Conservation (phyloP, 202 grass and related monocot genomes). For the Schoenoplectus tabernaemontani region DNA sequence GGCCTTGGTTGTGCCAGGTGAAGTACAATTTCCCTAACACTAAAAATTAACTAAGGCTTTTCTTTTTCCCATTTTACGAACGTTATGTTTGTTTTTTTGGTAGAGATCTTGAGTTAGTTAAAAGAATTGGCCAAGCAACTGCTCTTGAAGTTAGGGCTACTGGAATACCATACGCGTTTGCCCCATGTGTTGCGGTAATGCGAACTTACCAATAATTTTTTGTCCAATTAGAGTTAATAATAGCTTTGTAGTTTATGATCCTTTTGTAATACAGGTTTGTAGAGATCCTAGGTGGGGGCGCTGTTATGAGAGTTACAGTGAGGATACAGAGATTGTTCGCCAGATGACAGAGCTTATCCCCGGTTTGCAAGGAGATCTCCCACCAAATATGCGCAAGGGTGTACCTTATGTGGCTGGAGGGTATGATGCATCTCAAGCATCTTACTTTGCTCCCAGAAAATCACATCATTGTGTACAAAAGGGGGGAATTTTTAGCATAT, state of each 20-base stretch:
- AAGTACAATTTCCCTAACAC: constrained; percentile 4
- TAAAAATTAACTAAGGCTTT: not conserved
- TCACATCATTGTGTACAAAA: not conserved
- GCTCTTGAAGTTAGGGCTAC: constrained; percentile 89
- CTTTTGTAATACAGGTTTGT: constrained; percentile 46
- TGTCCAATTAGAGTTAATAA: not conserved
- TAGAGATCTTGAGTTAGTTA: constrained; percentile 66
- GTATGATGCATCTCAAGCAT: constrained; percentile 14
- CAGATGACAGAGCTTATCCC: constrained; percentile 39
- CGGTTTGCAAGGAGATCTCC: constrained; percentile 31
- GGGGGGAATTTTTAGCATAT: not conserved
- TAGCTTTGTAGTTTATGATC: not conserved
- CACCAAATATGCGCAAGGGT: constrained; percentile 19
- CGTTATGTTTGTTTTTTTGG: not conserved
- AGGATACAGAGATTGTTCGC: constrained; percentile 66
- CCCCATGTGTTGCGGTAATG: constrained; percentile 73
- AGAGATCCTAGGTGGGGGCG: constrained; percentile 82
- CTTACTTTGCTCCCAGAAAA: not conserved
- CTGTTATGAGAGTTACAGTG: constrained; percentile 91
- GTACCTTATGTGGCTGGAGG: constrained; percentile 34
- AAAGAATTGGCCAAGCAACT: constrained; percentile 68
- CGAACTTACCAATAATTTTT: not conserved
- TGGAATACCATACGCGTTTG: constrained; percentile 72
- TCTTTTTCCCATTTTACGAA: not conserved
- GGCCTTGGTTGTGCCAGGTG: constrained; percentile 65